These are phyloP conservation scores for Ophiostoma fasciatum DNA, from an alignment of 2,329 filamentous ascomycete species.

Conservation along the genomic window DNA sequence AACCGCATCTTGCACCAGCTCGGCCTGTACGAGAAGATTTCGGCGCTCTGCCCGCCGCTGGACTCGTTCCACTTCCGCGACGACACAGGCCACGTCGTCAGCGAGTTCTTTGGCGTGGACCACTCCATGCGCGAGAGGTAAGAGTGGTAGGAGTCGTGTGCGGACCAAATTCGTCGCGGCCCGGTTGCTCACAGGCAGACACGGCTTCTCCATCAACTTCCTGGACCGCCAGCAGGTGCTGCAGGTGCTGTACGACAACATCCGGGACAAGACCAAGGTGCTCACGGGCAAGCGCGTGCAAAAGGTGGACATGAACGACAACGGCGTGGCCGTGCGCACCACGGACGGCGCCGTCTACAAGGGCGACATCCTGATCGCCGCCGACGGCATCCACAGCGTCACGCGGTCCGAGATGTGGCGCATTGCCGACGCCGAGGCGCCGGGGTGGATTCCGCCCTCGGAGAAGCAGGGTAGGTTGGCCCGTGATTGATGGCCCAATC, in stretches of 20 bases:
- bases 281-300: constrained; percentile 16
- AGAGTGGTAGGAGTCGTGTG: not conserved
- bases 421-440: constrained; percentile 2
- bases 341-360: constrained; percentile 16
- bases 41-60: constrained; percentile 5
- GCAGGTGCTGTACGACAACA: constrained; percentile 18
- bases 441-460: constrained; percentile 7
- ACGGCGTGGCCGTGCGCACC: constrained; percentile 18
- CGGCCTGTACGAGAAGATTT: constrained; percentile 21
- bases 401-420: constrained; percentile 9
- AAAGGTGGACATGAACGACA: constrained; percentile 13
- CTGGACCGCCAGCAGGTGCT: constrained; percentile 23
- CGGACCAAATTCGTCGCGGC: not conserved
- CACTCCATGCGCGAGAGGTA: constrained; percentile 1
- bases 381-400: constrained; percentile 25
- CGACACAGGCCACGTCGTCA: constrained; percentile 9
- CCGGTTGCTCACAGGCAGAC: constrained; percentile 7
- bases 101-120: constrained; percentile 12
- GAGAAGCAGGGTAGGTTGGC: too few species aligned
- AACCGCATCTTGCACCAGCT: constrained; percentile 34
- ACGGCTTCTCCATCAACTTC: constrained; percentile 21
- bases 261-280: constrained; percentile 20
- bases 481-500: too few species aligned
- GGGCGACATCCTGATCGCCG: constrained; percentile 22
- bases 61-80: constrained; percentile 6